phyloP scores from a whole-genome alignment of 2,329 filamentous ascomycete species.

The Pestalotiopsis sp. region DNA sequence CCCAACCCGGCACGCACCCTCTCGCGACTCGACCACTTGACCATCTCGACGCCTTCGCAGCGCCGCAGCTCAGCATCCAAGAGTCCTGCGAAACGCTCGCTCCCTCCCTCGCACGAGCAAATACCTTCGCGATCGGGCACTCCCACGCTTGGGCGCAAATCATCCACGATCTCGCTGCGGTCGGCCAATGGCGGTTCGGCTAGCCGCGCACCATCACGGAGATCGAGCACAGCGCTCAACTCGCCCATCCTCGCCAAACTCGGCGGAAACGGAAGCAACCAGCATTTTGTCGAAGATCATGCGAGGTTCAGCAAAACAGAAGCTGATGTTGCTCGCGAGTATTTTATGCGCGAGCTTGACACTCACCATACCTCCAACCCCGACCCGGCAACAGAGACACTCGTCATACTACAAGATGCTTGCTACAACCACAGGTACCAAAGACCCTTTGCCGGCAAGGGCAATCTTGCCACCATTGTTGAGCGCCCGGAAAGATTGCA shows the following conservation, averaged over 20 bases:
- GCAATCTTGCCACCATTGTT: slow-evolving; percentile 77
- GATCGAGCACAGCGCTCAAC: slow-evolving; percentile 48
- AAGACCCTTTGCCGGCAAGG: slow-evolving; percentile 75
- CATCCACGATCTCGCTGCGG: slow-evolving; percentile 60
- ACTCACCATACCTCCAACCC: slow-evolving; percentile 55
- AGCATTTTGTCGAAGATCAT: slow-evolving; percentile 35
- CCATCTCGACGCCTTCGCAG: slow-evolving; percentile 18
- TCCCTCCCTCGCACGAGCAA: slow-evolving; percentile 18
- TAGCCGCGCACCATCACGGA: slow-evolving; percentile 44
- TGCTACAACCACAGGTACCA: slow-evolving; percentile 95
- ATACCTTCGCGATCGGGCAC: slow-evolving; percentile 49
- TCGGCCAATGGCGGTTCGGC: slow-evolving; percentile 46
- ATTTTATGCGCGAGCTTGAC: slow-evolving; percentile 72
- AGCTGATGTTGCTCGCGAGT: slow-evolving; percentile 63
- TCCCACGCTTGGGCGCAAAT: slow-evolving; percentile 56
- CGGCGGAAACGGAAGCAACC: slow-evolving; percentile 30
- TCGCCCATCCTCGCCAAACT: slow-evolving; percentile 43
- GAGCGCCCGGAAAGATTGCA: slow-evolving; percentile 91
- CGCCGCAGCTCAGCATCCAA: slow-evolving; percentile 18
- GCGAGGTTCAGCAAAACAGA: slow-evolving; percentile 48
- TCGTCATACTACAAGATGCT: slow-evolving; percentile 88
- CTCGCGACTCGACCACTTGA: slow-evolving; percentile 17
- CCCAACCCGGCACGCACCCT: slow-evolving; percentile 29
- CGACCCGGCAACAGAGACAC: slow-evolving; percentile 57
- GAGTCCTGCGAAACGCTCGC: slow-evolving; percentile 42